These are phyloP conservation scores for Themeda triandra DNA, from an alignment of 176 grass and related monocot species.

Conservation along the genomic window DNA sequence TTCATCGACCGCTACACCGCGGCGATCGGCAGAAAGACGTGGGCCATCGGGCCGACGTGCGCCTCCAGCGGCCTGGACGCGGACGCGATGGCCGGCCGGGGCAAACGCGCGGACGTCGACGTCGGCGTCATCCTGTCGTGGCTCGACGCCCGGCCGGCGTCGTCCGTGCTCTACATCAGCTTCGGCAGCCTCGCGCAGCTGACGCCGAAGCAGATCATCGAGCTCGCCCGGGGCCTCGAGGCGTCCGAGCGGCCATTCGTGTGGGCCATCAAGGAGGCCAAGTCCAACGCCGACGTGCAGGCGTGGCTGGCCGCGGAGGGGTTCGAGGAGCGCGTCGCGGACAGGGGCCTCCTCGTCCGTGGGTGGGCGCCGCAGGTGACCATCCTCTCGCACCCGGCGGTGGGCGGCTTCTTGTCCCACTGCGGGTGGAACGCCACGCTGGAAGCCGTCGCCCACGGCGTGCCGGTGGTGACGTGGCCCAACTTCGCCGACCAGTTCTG, in stretches of 20 bases:
- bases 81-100: conserved; percentile 20
- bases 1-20: conserved; percentile 39
- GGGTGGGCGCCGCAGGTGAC: conserved; percentile 60
- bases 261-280: conserved; percentile 55
- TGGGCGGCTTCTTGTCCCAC: conserved; percentile 54
- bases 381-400: conserved; percentile 48
- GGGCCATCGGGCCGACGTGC: conserved; percentile 52
- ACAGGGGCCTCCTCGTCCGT: conserved; percentile 42
- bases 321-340: conserved; percentile 42
- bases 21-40: conserved; percentile 33
- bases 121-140: conserved; percentile 6
- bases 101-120: conserved; percentile 28
- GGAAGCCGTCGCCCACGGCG: conserved; percentile 45
- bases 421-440: conserved; percentile 68
- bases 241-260: conserved; percentile 41
- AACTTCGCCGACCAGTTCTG: conserved; percentile 48
- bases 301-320: conserved; percentile 38
- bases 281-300: conserved; percentile 18
- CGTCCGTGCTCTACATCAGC: conserved; percentile 53
- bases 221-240: conserved; percentile 46
- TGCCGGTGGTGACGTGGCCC: conserved; percentile 63
- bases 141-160: conserved; percentile 30
- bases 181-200: conserved; percentile 46
- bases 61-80: neutral
- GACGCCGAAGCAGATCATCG: conserved; percentile 14